Evolutionary conservation across 1,284 basidiomycete genomes (phyloP).

Genomic region (Psilocybe mexicana): DNA sequence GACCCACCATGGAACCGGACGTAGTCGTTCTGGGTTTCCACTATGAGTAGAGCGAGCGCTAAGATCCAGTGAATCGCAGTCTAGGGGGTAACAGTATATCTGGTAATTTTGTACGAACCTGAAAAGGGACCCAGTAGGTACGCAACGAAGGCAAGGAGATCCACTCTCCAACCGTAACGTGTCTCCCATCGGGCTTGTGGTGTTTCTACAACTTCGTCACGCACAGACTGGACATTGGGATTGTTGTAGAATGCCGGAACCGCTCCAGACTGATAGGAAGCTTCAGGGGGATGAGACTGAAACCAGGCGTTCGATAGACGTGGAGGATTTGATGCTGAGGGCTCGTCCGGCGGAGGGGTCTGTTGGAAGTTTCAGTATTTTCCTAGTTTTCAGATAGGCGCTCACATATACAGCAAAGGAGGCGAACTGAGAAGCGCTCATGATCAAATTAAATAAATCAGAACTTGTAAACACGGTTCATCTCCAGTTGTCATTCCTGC

Average conservation of each 20-base stretch:
- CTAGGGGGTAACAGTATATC: background rate
- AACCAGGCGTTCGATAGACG: constrained; percentile 55
- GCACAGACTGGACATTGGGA: constrained; percentile 40
- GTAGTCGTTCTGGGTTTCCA: constrained; percentile 56
- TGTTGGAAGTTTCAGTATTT: constrained; percentile 22
- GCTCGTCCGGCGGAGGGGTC: constrained; percentile 61
- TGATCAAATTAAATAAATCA: constrained; percentile 1
- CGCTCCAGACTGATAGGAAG: constrained; percentile 73
- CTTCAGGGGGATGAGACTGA: constrained; percentile 39
- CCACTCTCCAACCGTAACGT: constrained; percentile 67
- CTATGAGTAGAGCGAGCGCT: constrained; percentile 71
- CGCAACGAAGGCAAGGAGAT: constrained; percentile 66
- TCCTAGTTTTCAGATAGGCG: constrained; percentile 2
- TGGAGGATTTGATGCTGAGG: constrained; percentile 26
- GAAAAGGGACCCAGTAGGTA: constrained; percentile 76
- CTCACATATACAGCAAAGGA: constrained; percentile 59
- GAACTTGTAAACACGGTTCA: background rate
- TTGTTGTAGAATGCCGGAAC: constrained; percentile 56
- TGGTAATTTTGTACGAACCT: constrained; percentile 45
- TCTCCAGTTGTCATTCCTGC: constrained; percentile 9
- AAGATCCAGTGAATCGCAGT: background rate
- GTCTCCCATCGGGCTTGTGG: constrained; percentile 73
- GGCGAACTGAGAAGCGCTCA: constrained; percentile 29
- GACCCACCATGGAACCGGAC: constrained; percentile 17
- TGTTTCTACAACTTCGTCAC: constrained; percentile 37